phyloP scores from a whole-genome alignment of 2,329 filamentous ascomycete genomes.

The Sclerotinia minor region DNA sequence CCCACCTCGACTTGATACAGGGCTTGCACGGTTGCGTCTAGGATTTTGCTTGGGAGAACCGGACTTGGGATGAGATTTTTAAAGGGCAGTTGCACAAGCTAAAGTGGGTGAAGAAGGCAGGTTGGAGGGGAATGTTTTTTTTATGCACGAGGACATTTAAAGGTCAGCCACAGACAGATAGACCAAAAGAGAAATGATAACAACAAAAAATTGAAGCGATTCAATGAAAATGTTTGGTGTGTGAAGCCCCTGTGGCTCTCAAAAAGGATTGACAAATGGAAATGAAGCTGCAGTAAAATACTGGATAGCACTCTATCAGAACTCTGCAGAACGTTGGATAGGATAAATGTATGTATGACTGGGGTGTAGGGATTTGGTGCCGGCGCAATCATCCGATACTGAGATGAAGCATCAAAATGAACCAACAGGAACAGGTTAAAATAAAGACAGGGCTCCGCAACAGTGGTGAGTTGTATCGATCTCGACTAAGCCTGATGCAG shows the following conservation, averaged over 20 bases:
- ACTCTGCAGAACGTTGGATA: slow-evolving; percentile 38
- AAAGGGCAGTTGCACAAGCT: slow-evolving; percentile 23
- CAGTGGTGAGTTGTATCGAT: slow-evolving; percentile 39
- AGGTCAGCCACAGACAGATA: slow-evolving; percentile 31
- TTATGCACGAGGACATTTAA: slow-evolving; percentile 30
- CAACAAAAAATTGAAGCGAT: slow-evolving; percentile 33
- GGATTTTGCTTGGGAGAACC: slow-evolving; percentile 27
- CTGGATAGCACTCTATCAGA: slow-evolving; percentile 37
- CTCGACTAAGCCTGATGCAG: slow-evolving; percentile 37
- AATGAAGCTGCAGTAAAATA: slow-evolving; percentile 33
- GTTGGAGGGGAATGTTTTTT: slow-evolving; percentile 21
- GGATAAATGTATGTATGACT: slow-evolving; percentile 39
- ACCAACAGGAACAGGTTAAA: slow-evolving; percentile 31
- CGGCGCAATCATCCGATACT: slow-evolving; percentile 42
- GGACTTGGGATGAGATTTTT: slow-evolving; percentile 26
- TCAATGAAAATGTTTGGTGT: slow-evolving; percentile 35
- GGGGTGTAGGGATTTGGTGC: slow-evolving; percentile 34
- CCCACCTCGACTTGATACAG: slow-evolving; percentile 29
- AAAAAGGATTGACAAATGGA: slow-evolving; percentile 39
- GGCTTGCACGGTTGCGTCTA: slow-evolving; percentile 33
- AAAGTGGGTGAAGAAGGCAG: slow-evolving; percentile 26
- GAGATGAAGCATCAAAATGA: slow-evolving; percentile 37
- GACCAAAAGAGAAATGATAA: slow-evolving; percentile 30
- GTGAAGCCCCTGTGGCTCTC: slow-evolving; percentile 29
- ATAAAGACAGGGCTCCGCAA: slow-evolving; percentile 30